A percentile compares a stretch with the other conserved stretches of the same genome.
Evolutionary conservation across 345 rosid species (phyloP).

Genomic region (Sonneratia alba): DNA sequence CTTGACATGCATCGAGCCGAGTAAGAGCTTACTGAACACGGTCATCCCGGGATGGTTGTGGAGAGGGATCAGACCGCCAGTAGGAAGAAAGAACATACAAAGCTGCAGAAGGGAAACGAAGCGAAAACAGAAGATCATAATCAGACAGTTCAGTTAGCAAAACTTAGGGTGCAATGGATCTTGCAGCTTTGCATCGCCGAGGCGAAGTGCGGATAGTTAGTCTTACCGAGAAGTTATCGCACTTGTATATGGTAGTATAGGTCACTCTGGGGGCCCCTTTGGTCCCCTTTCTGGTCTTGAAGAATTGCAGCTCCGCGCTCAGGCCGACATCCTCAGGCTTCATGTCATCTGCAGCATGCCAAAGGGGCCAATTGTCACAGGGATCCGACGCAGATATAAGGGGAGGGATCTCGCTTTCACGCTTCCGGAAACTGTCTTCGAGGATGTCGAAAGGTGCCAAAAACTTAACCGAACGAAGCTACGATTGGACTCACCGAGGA

Average conservation of each 20-base stretch:
- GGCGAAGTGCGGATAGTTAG: neutral
- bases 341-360: conserved; percentile 34
- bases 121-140: neutral
- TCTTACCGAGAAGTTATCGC: conserved; percentile 46
- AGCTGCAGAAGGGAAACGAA: conserved; percentile 23
- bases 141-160: neutral
- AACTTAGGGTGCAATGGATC: neutral
- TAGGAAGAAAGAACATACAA: conserved; percentile 60
- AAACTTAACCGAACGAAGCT: neutral
- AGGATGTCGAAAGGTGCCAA: too few relatives aligned
- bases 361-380: neutral
- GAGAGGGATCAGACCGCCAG: conserved; percentile 53
- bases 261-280: conserved; percentile 38
- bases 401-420: too few relatives aligned
- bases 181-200: too few relatives aligned
- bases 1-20: conserved; percentile 60
- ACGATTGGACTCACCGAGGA: conserved; percentile 34
- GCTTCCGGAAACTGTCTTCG: too few relatives aligned
- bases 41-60: conserved; percentile 83
- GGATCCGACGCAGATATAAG: too few relatives aligned
- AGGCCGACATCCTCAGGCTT: conserved; percentile 58
- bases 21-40: conserved; percentile 53
- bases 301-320: conserved; percentile 29
- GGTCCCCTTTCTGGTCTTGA: conserved; percentile 17
- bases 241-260: conserved; percentile 39